phyloP scores from a whole-genome alignment of 1,284 basidiomycete genomes.

The Trametes hirsuta region DNA sequence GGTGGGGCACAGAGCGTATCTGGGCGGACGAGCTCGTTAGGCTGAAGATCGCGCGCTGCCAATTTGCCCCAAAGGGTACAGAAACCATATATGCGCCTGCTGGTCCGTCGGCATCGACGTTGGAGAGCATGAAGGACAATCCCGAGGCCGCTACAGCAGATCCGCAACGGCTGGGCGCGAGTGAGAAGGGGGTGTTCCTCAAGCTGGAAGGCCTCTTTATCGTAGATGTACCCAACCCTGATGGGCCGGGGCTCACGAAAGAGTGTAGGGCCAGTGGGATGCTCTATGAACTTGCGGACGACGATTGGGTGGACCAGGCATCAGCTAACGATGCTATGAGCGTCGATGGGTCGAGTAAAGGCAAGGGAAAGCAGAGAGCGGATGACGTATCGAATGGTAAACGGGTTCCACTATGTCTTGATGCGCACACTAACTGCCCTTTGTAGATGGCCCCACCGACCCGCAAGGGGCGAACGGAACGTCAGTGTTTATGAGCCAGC shows the following conservation, averaged over 20 bases:
- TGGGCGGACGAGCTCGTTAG: constrained; percentile 86
- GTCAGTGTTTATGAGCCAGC: constrained; percentile 31
- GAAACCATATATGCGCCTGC: constrained; percentile 61
- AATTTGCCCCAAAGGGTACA: constrained; percentile 65
- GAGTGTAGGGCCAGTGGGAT: constrained; percentile 68
- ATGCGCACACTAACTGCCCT: neutral
- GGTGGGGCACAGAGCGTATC: constrained; percentile 89
- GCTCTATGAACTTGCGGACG: constrained; percentile 74
- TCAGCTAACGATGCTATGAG: neutral
- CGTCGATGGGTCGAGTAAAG: constrained; percentile 26
- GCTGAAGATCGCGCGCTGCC: constrained; percentile 67
- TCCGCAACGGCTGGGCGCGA: constrained; percentile 52
- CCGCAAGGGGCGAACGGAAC: constrained; percentile 9
- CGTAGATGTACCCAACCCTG: constrained; percentile 49
- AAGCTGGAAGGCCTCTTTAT: constrained; percentile 62
- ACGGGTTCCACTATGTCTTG: neutral
- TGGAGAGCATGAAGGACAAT: constrained; percentile 34
- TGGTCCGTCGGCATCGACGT: constrained; percentile 50
- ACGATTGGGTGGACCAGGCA: constrained; percentile 59
- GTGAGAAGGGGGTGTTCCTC: constrained; percentile 68
- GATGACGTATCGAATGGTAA: constrained; percentile 2
- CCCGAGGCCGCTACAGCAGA: constrained; percentile 26
- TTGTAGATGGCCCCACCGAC: neutral
- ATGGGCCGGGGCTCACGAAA: constrained; percentile 46
- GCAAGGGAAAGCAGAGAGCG: constrained; percentile 29